These are phyloP conservation scores for Hymenoscyphus scutula DNA, from an alignment of 2,329 filamentous ascomycete genomes.

Conservation along the genomic window DNA sequence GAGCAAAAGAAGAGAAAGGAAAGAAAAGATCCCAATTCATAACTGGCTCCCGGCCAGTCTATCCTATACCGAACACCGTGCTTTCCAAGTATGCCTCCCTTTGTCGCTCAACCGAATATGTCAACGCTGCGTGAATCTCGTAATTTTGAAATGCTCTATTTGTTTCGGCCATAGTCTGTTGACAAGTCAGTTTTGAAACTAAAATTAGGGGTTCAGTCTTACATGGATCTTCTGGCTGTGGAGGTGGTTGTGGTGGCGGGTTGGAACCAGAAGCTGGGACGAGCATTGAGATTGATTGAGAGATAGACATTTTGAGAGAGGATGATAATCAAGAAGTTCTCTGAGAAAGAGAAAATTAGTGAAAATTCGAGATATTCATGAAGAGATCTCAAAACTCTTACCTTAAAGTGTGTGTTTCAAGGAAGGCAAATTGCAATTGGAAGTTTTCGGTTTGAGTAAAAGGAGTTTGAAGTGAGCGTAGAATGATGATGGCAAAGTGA, in stretches of 20 bases:
- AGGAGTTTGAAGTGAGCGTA: not conserved
- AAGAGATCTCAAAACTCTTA: not conserved
- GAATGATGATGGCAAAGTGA: not conserved
- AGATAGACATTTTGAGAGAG: not conserved
- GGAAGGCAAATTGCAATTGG: not conserved
- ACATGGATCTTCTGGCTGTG: conserved; percentile 9
- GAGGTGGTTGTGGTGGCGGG: conserved; percentile 4
- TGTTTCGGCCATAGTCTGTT: no score
- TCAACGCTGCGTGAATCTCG: no score
- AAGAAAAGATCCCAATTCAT: no score
- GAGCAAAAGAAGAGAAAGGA: no score
- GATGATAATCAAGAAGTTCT: not conserved
- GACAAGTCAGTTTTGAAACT: not conserved
- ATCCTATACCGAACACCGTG: no score
- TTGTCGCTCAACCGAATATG: no score
- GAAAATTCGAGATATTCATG: not conserved
- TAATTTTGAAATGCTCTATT: no score
- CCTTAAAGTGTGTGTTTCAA: not conserved
- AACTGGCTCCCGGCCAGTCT: no score
- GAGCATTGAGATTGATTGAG: not conserved
- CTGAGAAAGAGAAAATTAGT: not conserved
- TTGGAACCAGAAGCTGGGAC: not conserved
- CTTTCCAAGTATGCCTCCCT: no score
- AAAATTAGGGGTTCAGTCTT: not conserved
- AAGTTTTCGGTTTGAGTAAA: not conserved